phyloP scores from a whole-genome alignment of 495 filamentous ascomycete genomes.

The Neurospora sp. region DNA sequence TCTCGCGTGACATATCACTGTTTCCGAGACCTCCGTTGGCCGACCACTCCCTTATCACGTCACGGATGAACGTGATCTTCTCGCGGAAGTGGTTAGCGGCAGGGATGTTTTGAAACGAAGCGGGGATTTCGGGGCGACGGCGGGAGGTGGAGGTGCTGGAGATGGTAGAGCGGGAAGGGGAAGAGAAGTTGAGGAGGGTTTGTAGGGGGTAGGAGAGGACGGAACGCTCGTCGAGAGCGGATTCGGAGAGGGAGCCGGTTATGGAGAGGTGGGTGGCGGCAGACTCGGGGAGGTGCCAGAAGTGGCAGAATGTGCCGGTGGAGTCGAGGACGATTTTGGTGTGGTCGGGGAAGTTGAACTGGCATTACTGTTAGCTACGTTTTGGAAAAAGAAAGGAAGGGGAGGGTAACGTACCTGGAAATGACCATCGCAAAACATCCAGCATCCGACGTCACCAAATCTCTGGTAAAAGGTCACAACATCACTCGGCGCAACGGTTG shows the following conservation, averaged over 20 bases:
- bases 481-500: slow-evolving; percentile 37
- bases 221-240: slow-evolving; percentile 51
- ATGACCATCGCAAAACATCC: slow-evolving; percentile 81
- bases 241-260: slow-evolving; percentile 55
- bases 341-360: slow-evolving; percentile 97
- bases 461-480: slow-evolving; percentile 85
- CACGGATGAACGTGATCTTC: slow-evolving; percentile 67
- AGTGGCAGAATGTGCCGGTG: slow-evolving; percentile 68
- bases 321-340: slow-evolving; percentile 80
- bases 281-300: slow-evolving; percentile 67
- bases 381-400: not conserved
- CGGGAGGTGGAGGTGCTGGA: slow-evolving; percentile 26
- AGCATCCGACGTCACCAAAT: slow-evolving; percentile 76
- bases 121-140: slow-evolving; percentile 45
- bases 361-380: slow-evolving; percentile 4
- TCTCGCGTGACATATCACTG: slow-evolving; percentile 36
- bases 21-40: slow-evolving; percentile 59
- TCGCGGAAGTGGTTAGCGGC: slow-evolving; percentile 68
- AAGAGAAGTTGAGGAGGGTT: slow-evolving; percentile 45
- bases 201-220: slow-evolving; percentile 52
- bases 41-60: slow-evolving; percentile 65
- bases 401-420: slow-evolving; percentile 49
- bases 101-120: slow-evolving; percentile 50
- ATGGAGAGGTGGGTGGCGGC: slow-evolving; percentile 52
- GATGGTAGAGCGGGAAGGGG: slow-evolving; percentile 28